Evolutionary conservation across 2,329 filamentous ascomycete genomes (phyloP), one percentile per base, ranked within the genome.

Genomic region (Orbilia quercus): DNA sequence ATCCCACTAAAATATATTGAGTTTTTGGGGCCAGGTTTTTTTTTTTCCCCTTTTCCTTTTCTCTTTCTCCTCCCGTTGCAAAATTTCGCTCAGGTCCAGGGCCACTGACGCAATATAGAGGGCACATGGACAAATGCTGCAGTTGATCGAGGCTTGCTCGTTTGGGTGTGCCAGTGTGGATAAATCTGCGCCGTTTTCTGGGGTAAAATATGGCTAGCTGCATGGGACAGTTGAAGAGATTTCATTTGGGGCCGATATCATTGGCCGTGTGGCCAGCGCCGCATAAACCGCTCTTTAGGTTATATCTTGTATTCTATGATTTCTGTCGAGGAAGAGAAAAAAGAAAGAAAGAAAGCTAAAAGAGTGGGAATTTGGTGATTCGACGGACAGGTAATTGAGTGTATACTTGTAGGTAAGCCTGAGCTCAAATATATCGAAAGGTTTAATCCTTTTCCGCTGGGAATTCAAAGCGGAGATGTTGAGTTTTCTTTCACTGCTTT

Each of bases 51-150:
- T n/a, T n/a, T n/a, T n/a, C n/a, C n/a, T n/a, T n/a, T n/a, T n/a
- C n/a, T n/a, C n/a, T n/a, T n/a, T n/a, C n/a, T n/a, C n/a, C n/a
- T n/a, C n/a, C n/a, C n/a, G n/a, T n/a, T n/a, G n/a, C n/a, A n/a
- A n/a, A n/a, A 50, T 64, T 71, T 71, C 58, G 57, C 57, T 57
- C 66, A 58, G 38, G 31, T 18, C 53, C 23, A 51, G 45, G 48
- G 48, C 67, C 67, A 60, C 67, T 72, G 67, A 72, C 67, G 67
- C 67, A 72, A 72, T 72, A 48, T 50, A 38, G 53, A 65, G 67
- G 67, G 67, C 67, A 72, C 59, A 65, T 72, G 67, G 67, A 65
- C 67, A 72, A 72, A 72, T 64, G 47, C 45, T 72, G 67, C 67
- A 72, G 40, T 48, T 47, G 66, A 71, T 58, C 66, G 51, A 51